Percentiles rank a stretch among this genome's conserved stretches.
These are phyloP conservation scores for Xerocomus potaroensis DNA, from an alignment of 768 basidiomycete genomes.

Conservation along the genomic window DNA sequence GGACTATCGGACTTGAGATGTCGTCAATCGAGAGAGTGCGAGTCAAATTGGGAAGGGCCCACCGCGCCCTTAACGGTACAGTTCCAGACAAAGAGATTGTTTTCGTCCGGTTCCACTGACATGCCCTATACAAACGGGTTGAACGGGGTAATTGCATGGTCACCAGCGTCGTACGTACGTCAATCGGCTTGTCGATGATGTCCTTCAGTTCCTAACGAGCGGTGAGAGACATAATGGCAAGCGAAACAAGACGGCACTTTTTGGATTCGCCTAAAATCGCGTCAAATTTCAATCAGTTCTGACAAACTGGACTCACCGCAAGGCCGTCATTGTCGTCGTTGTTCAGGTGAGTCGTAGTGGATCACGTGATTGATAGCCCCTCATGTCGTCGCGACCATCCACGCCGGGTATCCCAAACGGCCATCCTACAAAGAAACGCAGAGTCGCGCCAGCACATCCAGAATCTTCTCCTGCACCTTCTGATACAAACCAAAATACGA, in stretches of 20 bases:
- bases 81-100: constrained; percentile 75
- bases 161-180: constrained; percentile 40
- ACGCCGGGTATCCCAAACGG: constrained; percentile 24
- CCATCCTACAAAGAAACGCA: constrained; percentile 44
- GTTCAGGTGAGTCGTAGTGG: constrained; percentile 11
- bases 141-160: constrained; percentile 6
- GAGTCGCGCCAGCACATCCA: constrained; percentile 39
- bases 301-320: constrained; percentile 29
- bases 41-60: constrained; percentile 24
- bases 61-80: constrained; percentile 74
- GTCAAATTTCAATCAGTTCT: constrained; percentile 18
- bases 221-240: constrained; percentile 8
- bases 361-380: constrained; percentile 16
- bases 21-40: constrained; percentile 1
- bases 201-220: constrained; percentile 59
- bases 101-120: constrained; percentile 57
- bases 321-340: constrained; percentile 33
- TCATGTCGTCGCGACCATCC: constrained; percentile 33
- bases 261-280: constrained; percentile 58
- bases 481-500: constrained; percentile 39
- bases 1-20: constrained; percentile 63
- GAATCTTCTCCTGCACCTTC: constrained; percentile 57
- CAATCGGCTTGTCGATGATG: constrained; percentile 58
- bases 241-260: constrained; percentile 43
- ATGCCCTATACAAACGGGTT: constrained; percentile 46